phyloP scores from a whole-genome alignment of 768 basidiomycete species.

The Collybia sordida region DNA sequence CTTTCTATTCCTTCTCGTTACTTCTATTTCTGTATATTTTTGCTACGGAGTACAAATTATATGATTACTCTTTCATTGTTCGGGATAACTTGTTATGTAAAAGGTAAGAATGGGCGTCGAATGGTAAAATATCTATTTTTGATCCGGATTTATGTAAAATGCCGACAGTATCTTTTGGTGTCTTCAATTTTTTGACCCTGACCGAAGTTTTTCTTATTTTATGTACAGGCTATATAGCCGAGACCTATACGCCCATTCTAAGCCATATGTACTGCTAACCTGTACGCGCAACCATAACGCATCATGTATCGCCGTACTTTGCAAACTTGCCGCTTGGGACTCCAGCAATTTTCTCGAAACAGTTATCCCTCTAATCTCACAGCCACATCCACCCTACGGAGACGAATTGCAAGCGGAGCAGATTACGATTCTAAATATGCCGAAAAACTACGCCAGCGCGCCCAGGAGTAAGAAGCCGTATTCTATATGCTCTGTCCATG shows the following conservation, averaged over 20 bases:
- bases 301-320: constrained; percentile 9
- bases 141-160: background rate
- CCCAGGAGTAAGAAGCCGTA: constrained; percentile 37
- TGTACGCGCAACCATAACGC: background rate
- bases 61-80: constrained; percentile 2
- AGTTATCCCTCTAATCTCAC: too few species aligned
- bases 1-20: background rate
- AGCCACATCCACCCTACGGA: background rate
- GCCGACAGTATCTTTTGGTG: too few species aligned
- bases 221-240: too few species aligned
- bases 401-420: constrained; percentile 4
- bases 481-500: constrained; percentile 16
- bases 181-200: too few species aligned
- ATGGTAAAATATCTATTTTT: background rate
- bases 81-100: too few species aligned
- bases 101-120: too few species aligned
- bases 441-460: constrained; percentile 62
- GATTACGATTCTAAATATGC: constrained; percentile 57
- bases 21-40: background rate
- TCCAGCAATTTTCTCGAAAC: too few species aligned
- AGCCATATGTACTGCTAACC: background rate
- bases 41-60: constrained; percentile 7
- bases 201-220: too few species aligned
- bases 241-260: too few species aligned
- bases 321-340: background rate